Percentiles rank a stretch among this genome's conserved stretches.
Conservation (phyloP, 306 rosid genomes). For the Chamaecrista fasciculata region DNA sequence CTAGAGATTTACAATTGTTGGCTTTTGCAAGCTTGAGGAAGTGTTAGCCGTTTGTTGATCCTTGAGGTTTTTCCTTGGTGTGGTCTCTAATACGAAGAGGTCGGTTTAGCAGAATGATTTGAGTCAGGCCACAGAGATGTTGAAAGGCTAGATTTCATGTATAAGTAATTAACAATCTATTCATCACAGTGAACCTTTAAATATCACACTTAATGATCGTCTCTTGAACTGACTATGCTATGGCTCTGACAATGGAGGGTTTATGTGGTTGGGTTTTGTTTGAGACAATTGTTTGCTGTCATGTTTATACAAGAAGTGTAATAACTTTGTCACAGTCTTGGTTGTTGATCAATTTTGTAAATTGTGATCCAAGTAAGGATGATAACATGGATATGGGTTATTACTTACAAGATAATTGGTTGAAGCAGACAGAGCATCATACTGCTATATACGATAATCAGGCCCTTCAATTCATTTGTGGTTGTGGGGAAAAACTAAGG, state of each 20-base stretch:
- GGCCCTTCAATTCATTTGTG: not conserved
- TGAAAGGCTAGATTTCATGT: not conserved
- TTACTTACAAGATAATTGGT: no score
- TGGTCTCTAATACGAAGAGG: not conserved
- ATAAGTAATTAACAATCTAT: not conserved
- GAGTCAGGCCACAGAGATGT: slow-evolving; percentile 10
- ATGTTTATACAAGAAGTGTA: not conserved
- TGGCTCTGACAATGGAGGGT: not conserved
- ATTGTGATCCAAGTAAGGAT: not conserved
- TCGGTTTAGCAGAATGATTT: not conserved
- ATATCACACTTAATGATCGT: not conserved
- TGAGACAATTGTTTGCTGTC: not conserved
- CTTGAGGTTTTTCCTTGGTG: slow-evolving; percentile 9
- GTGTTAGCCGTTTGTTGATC: not conserved
- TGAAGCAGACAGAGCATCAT: not conserved
- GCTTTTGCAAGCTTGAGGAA: slow-evolving; percentile 20
- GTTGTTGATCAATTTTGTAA: not conserved
- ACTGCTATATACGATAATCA: not conserved
- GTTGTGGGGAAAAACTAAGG: not conserved
- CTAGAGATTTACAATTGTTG: no score
- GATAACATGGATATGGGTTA: not conserved
- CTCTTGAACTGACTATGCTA: not conserved
- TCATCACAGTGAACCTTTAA: not conserved
- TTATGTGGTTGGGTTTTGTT: not conserved
- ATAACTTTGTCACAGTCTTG: slow-evolving; percentile 6